phyloP scores from a whole-genome alignment of 495 filamentous ascomycete species.

The Penicillium canescens region DNA sequence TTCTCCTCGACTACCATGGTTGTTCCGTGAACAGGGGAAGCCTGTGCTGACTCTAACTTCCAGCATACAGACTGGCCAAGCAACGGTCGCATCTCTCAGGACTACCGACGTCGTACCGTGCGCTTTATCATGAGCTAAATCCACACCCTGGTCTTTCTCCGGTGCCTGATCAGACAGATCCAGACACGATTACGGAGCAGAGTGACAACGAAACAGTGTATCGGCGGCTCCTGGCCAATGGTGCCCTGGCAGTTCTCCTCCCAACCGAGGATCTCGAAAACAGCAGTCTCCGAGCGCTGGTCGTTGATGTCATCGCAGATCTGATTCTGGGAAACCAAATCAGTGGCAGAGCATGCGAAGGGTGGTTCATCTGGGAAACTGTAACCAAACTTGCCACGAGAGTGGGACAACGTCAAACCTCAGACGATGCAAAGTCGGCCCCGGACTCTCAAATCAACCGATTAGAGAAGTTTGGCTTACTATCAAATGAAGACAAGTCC shows the following conservation, averaged over 20 bases:
- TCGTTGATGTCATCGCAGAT: slow-evolving; percentile 82
- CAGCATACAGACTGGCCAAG: slow-evolving; percentile 56
- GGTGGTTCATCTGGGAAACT: slow-evolving; percentile 81
- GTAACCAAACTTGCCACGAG: slow-evolving; percentile 62
- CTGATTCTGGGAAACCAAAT: slow-evolving; percentile 79
- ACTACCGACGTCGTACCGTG: slow-evolving; percentile 43
- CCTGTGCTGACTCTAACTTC: slow-evolving; percentile 7
- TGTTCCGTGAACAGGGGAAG: slow-evolving; percentile 2
- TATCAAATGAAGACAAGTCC: slow-evolving; percentile 35
- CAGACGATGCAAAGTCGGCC: slow-evolving; percentile 21
- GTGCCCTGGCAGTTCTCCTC: slow-evolving; percentile 74
- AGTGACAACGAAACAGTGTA: slow-evolving; percentile 75
- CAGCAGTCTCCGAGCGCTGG: slow-evolving; percentile 73
- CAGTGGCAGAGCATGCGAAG: slow-evolving; percentile 75
- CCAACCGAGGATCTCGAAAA: slow-evolving; percentile 93
- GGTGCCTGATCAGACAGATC: slow-evolving; percentile 57
- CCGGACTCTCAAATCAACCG: slow-evolving; percentile 28
- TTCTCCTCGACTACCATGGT: slow-evolving; percentile 2
- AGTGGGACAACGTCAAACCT: slow-evolving; percentile 25
- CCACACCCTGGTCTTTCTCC: slow-evolving; percentile 80
- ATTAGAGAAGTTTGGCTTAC: slow-evolving; percentile 49
- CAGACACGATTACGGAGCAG: slow-evolving; percentile 57
- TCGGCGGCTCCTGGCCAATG: slow-evolving; percentile 77
- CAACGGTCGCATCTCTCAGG: slow-evolving; percentile 49
- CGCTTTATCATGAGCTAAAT: slow-evolving; percentile 80